These are phyloP conservation scores for Botrytis byssoidea DNA, from an alignment of 2,329 filamentous ascomycete genomes.

Conservation along the genomic window DNA sequence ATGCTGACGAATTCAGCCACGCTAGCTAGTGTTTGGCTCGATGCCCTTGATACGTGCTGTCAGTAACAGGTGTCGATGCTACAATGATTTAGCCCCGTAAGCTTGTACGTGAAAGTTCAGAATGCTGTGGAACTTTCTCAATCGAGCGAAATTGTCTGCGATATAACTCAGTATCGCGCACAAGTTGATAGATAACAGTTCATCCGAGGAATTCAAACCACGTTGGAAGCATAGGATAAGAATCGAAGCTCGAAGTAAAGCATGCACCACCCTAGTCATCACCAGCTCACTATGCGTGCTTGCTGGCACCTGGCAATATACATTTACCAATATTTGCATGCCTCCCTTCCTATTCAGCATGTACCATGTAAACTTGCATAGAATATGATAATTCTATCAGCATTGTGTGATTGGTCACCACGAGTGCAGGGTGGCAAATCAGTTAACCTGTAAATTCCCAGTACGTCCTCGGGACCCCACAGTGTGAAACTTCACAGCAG, in stretches of 20 bases:
- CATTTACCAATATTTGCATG: not conserved
- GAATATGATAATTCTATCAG: not conserved
- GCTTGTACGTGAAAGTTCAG: not conserved
- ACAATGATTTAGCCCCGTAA: not conserved
- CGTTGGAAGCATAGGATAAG: not conserved
- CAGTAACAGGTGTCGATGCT: not conserved
- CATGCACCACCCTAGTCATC: not conserved
- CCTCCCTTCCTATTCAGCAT: not conserved
- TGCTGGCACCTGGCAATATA: not conserved
- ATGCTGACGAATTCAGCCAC: not conserved
- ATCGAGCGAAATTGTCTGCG: not conserved
- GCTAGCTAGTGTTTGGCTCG: not conserved
- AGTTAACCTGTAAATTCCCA: conserved; percentile 5
- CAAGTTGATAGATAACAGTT: not conserved
- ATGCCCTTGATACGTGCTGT: not conserved
- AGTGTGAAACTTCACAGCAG: conserved; percentile 15
- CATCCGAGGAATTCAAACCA: not conserved
- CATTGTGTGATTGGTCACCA: not conserved
- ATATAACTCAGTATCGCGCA: not conserved
- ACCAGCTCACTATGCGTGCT: not conserved
- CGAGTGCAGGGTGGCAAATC: conserved; percentile 6
- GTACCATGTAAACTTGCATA: not conserved
- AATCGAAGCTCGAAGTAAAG: not conserved
- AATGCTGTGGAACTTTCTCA: not conserved
- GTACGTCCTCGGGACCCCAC: not conserved